Evolutionary conservation across 2,329 filamentous ascomycete species (phyloP).

Genomic region (Sporothrix mexicana): DNA sequence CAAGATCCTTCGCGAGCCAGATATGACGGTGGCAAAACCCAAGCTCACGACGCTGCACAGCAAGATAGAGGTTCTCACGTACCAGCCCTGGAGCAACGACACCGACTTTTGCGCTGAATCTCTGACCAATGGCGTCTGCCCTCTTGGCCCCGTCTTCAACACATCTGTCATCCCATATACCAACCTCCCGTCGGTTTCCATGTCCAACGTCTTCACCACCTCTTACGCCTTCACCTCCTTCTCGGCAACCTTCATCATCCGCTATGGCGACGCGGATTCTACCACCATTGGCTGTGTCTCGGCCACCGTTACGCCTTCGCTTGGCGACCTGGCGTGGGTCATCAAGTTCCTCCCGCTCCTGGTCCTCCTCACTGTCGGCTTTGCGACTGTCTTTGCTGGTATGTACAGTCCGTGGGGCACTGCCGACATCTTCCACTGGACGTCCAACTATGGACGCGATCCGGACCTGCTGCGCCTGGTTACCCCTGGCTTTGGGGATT

Average conservation of each 20-base stretch:
- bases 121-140: slow-evolving; percentile 69
- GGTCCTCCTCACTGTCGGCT: slow-evolving; percentile 77
- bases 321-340: slow-evolving; percentile 73
- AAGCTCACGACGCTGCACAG: slow-evolving; percentile 76
- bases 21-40: slow-evolving; percentile 51
- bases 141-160: slow-evolving; percentile 74
- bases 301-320: slow-evolving; percentile 80
- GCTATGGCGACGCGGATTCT: slow-evolving; percentile 70
- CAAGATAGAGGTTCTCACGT: slow-evolving; percentile 76
- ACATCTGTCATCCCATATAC: slow-evolving; percentile 43
- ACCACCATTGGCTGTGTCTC: slow-evolving; percentile 79
- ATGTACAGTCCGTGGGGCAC: slow-evolving; percentile 95
- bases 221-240: slow-evolving; percentile 87
- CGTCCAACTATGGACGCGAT: slow-evolving; percentile 96
- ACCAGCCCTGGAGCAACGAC: slow-evolving; percentile 66
- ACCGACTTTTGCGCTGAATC: slow-evolving; percentile 70
- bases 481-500: slow-evolving; percentile 95
- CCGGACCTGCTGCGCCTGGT: slow-evolving; percentile 89
- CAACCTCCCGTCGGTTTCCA: slow-evolving; percentile 72
- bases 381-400: slow-evolving; percentile 82
- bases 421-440: slow-evolving; percentile 89
- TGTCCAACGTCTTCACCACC: slow-evolving; percentile 77
- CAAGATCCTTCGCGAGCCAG: slow-evolving; percentile 75
- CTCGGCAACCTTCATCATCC: slow-evolving; percentile 72
- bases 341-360: slow-evolving; percentile 78